These are phyloP conservation scores for Raffaelea deltoideospora DNA, from an alignment of 2,329 filamentous ascomycete species.

Conservation along the genomic window DNA sequence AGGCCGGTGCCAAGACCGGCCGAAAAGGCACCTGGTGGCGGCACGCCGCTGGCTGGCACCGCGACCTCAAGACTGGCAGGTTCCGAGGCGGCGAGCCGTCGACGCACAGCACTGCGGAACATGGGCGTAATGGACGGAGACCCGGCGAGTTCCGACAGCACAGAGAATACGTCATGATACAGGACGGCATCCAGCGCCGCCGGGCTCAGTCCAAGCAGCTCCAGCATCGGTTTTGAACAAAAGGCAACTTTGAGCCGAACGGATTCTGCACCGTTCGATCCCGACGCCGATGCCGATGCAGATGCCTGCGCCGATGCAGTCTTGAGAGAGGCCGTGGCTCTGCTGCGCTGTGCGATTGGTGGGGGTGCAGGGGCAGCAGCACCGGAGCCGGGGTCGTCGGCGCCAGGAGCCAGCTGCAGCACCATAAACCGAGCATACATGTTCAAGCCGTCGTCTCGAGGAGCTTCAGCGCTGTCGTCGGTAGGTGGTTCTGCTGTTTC, in stretches of 20 bases:
- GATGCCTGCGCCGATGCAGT: not conserved
- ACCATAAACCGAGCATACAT: conserved; percentile 16
- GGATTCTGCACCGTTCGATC: conserved; percentile 8
- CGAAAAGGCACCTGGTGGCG: conserved; percentile 1
- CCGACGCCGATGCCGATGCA: conserved; percentile 1
- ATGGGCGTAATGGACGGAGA: conserved; percentile 25
- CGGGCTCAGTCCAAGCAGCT: conserved; percentile 27
- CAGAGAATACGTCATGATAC: conserved; percentile 37
- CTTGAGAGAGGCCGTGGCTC: conserved; percentile 12
- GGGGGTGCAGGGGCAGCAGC: conserved; percentile 9
- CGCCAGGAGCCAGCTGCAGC: conserved; percentile 11
- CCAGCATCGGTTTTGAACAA: conserved; percentile 21
- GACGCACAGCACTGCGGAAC: conserved; percentile 28
- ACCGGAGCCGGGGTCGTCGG: conserved; percentile 7
- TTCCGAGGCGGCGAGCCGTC: conserved; percentile 16
- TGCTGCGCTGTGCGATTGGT: conserved; percentile 1
- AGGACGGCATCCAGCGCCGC: conserved; percentile 20
- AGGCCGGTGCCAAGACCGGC: conserved; percentile 5
- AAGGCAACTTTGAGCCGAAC: conserved; percentile 25
- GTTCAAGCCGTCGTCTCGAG: not conserved
- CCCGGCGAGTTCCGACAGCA: conserved; percentile 32
- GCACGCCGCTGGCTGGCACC: conserved; percentile 4
- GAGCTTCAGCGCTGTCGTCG: not conserved
- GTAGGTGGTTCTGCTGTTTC: no score
- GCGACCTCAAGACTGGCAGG: conserved; percentile 7